A percentile compares a stretch with the other conserved stretches of the same genome.
Evolutionary conservation across 495 filamentous ascomycete genomes (phyloP).

Genomic region (Alectoria sarmentosa): DNA sequence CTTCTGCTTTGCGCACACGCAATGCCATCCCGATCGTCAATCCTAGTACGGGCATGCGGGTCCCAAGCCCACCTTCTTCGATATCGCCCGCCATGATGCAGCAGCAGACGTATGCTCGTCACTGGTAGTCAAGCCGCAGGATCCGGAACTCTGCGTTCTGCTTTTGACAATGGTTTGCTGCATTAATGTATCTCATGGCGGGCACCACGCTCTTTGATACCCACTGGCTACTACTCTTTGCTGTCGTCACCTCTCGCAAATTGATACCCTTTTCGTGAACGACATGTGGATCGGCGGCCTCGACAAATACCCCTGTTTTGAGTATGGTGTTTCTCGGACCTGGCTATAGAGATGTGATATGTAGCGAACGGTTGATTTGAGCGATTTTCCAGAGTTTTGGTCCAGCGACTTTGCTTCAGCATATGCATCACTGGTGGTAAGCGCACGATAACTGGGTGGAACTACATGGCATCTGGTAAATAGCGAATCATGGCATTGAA

Average conservation of each 20-base stretch:
- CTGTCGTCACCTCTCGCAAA: constrained; percentile 17
- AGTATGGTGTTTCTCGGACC: constrained; percentile 22
- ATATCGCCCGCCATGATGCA: constrained; percentile 85
- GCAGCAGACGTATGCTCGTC: constrained; percentile 50
- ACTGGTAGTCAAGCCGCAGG: constrained; percentile 46
- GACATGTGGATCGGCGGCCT: constrained; percentile 19
- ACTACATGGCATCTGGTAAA: constrained; percentile 11
- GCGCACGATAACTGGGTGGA: constrained; percentile 7
- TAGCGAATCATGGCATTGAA: constrained; percentile 15
- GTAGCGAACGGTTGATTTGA: constrained; percentile 18
- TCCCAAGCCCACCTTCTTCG: constrained; percentile 86
- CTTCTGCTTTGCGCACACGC: constrained; percentile 74
- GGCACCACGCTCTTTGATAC: constrained; percentile 23
- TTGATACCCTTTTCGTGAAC: constrained; percentile 14
- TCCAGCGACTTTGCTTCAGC: not conserved
- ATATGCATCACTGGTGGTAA: constrained; percentile 9
- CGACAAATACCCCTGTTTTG: constrained; percentile 25
- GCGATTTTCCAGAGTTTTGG: not conserved
- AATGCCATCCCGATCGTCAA: constrained; percentile 99
- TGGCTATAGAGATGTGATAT: constrained; percentile 26
- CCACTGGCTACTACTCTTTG: constrained; percentile 13
- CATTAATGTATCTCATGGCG: constrained; percentile 23
- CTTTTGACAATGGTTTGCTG: constrained; percentile 16
- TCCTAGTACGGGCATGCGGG: constrained; percentile 78
- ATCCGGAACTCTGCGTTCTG: constrained; percentile 23